Percentiles rank a stretch among this genome's conserved stretches.
Evolutionary conservation across 192 early-diverging fungal genomes (phyloP).

Genomic region (Paraglomus brasilianum): DNA sequence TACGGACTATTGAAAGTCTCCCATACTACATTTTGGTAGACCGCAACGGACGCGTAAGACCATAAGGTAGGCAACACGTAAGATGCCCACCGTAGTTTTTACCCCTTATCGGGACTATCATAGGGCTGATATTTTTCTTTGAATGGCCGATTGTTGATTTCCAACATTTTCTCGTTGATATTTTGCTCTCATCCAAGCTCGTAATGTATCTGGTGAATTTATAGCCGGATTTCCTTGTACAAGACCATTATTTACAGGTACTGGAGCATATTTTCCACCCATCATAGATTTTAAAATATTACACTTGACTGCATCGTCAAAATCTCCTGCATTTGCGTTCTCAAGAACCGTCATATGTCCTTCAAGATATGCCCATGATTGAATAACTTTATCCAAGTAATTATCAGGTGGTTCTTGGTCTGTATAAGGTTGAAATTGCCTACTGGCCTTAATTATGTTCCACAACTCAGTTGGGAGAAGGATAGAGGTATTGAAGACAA

Average conservation of each 20-base stretch:
- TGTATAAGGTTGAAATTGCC: neutral
- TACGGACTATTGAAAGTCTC: constrained; percentile 17
- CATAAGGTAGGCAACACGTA: neutral
- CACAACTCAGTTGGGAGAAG: no score
- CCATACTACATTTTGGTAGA: constrained; percentile 23
- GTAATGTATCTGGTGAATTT: constrained; percentile 6
- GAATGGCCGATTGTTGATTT: neutral
- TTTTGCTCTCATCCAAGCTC: neutral
- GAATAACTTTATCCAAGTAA: neutral
- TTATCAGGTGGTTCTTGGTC: neutral
- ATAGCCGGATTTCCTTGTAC: constrained; percentile 12
- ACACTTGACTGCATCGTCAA: constrained; percentile 16
- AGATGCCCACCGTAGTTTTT: constrained; percentile 15
- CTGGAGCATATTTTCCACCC: constrained; percentile 12
- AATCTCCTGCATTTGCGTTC: constrained; percentile 13
- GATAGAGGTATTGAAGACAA: no score
- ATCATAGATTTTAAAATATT: constrained; percentile 11
- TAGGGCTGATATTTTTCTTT: constrained; percentile 14
- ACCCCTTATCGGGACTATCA: constrained; percentile 17
- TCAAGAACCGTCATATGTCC: constrained; percentile 14
- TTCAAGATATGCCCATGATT: neutral
- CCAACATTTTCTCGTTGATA: constrained; percentile 17
- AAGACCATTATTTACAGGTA: constrained; percentile 3
- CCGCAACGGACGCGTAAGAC: constrained; percentile 8
- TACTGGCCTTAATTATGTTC: no score